Evolutionary conservation across 148 eudicot species (phyloP).

Genomic region (Nyssa sinensis): DNA sequence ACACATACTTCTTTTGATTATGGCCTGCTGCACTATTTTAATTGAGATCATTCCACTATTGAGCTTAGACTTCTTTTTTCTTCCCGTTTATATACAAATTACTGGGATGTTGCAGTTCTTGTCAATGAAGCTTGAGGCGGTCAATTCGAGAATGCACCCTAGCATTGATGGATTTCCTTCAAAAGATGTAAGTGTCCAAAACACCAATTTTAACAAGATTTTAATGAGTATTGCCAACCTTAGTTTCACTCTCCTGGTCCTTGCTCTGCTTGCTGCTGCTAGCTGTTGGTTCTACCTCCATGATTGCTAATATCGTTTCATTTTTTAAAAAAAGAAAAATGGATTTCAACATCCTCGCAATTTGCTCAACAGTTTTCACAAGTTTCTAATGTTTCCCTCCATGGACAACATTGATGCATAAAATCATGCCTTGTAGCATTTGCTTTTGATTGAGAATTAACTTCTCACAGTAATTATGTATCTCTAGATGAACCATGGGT

Average conservation of each 20-base stretch:
- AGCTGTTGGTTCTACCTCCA: background rate
- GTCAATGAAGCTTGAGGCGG: slow-evolving; percentile 93
- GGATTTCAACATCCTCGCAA: background rate
- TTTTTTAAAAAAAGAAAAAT: too few species aligned
- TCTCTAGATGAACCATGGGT: too few species aligned
- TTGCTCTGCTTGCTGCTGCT: background rate
- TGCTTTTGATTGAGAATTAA: background rate
- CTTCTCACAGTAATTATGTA: too few species aligned
- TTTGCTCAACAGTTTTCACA: background rate
- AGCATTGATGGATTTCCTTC: slow-evolving; percentile 67
- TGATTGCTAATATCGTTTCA: too few species aligned
- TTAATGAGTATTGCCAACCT: background rate
- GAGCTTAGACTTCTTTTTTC: slow-evolving; percentile 14
- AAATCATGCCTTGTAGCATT: background rate
- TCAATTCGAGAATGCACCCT: slow-evolving; percentile 58
- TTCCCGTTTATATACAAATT: slow-evolving; percentile 10
- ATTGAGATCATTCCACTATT: slow-evolving; percentile 8
- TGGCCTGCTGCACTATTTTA: background rate
- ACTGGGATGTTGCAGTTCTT: slow-evolving; percentile 59
- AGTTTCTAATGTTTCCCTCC: background rate
- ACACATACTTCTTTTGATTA: slow-evolving; percentile 11
- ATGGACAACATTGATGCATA: background rate
- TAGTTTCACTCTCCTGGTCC: background rate
- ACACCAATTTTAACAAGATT: background rate
- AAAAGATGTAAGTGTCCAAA: slow-evolving; percentile 70